phyloP scores from a whole-genome alignment of 345 rosid genomes.

The Linum tenue region DNA sequence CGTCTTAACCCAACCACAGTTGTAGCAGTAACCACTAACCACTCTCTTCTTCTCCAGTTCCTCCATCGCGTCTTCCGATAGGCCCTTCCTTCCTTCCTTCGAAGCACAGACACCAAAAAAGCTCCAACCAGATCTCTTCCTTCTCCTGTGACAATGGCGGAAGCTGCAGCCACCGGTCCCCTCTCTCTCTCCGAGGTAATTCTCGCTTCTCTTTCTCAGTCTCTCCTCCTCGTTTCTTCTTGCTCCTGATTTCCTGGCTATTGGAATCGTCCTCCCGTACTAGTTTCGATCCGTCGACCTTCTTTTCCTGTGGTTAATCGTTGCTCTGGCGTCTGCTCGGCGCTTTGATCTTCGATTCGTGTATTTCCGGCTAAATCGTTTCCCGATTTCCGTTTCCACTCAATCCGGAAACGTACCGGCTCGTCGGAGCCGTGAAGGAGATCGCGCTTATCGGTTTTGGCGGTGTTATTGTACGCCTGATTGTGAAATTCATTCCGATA shows the following conservation, averaged over 20 bases:
- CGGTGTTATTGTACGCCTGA: not conserved
- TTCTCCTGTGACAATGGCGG: slow-evolving; percentile 57
- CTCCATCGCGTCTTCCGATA: not conserved
- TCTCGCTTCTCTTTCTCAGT: too few relatives aligned
- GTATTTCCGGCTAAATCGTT: too few relatives aligned
- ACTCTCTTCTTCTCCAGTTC: not conserved
- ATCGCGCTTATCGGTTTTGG: not conserved
- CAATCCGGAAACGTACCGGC: not conserved
- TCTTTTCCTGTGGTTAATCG: not conserved
- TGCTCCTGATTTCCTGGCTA: not conserved
- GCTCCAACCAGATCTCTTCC: slow-evolving; percentile 18
- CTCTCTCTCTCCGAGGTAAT: slow-evolving; percentile 60
- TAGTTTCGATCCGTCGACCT: not conserved
- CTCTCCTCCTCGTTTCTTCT: not conserved
- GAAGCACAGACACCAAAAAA: slow-evolving; percentile 3
- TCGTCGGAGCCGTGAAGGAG: not conserved
- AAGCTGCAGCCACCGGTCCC: slow-evolving; percentile 28
- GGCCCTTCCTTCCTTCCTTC: slow-evolving; percentile 14
- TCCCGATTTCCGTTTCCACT: not conserved
- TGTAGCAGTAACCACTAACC: not conserved
- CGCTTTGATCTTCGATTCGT: not conserved
- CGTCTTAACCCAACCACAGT: slow-evolving; percentile 11
- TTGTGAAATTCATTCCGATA: not conserved
- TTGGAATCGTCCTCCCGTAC: not conserved
- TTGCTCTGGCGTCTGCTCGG: too few relatives aligned